Evolutionary conservation across 352 stramenopile genomes (phyloP).

Genomic region (Lagenidium sp.): DNA sequence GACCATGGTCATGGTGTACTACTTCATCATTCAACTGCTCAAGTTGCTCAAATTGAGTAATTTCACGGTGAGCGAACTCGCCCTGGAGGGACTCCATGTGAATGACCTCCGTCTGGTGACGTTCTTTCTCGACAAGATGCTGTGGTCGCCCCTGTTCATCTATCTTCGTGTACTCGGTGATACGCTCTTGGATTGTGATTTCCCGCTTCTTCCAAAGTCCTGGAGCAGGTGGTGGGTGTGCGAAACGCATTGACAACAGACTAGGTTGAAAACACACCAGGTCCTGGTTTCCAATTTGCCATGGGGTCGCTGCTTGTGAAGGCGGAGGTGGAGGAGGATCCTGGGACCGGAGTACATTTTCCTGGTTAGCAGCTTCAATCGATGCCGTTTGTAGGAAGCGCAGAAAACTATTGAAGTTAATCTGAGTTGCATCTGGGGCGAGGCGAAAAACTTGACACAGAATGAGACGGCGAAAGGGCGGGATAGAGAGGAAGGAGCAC

Average conservation of each 20-base stretch:
- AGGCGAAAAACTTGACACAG: constrained; percentile 50
- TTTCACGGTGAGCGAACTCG: constrained; percentile 77
- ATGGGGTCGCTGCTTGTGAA: background rate
- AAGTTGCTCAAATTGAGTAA: constrained; percentile 80
- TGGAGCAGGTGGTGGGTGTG: constrained; percentile 33
- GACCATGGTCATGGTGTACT: constrained; percentile 67
- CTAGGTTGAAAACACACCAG: constrained; percentile 39
- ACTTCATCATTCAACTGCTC: constrained; percentile 80
- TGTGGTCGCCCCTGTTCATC: constrained; percentile 67
- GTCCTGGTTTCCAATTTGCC: constrained; percentile 7
- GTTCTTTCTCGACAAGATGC: constrained; percentile 73
- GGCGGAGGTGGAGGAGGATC: constrained; percentile 1
- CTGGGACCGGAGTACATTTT: constrained; percentile 16
- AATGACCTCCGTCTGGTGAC: constrained; percentile 77
- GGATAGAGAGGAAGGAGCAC: constrained; percentile 64
- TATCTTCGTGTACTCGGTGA: constrained; percentile 86
- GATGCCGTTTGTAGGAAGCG: constrained; percentile 54
- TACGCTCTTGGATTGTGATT: constrained; percentile 81
- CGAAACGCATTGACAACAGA: constrained; percentile 26
- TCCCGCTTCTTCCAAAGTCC: constrained; percentile 85
- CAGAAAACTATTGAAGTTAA: constrained; percentile 55
- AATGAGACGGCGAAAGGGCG: constrained; percentile 44
- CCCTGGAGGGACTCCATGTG: constrained; percentile 76
- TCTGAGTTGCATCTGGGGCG: constrained; percentile 13
- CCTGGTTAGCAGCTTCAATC: constrained; percentile 32